A percentile compares a stretch with the other conserved stretches of the same genome.
These are phyloP conservation scores for Diplodia mutila DNA, from an alignment of 2,329 filamentous ascomycete genomes.

Conservation along the genomic window DNA sequence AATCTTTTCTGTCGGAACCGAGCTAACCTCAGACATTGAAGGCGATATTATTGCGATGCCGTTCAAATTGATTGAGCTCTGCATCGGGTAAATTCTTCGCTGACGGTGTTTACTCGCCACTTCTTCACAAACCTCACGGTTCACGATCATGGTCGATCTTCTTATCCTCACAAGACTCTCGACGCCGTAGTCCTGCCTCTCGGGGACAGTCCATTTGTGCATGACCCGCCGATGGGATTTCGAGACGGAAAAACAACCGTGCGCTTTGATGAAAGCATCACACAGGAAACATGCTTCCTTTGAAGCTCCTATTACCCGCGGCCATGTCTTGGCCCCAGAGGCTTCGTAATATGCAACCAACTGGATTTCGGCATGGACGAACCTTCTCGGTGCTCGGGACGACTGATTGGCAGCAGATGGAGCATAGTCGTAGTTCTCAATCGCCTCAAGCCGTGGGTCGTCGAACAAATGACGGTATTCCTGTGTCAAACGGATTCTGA, in stretches of 20 bases:
- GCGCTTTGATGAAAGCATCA: conserved; percentile 1
- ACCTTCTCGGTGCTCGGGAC: not conserved
- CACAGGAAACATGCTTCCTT: conserved; percentile 7
- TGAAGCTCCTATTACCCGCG: not conserved
- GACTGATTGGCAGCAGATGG: not conserved
- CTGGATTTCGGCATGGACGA: conserved; percentile 9
- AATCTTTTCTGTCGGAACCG: not conserved
- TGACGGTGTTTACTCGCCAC: not conserved
- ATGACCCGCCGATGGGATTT: not conserved
- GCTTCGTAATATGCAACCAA: not conserved
- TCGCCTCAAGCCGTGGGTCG: not conserved
- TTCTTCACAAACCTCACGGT: not conserved
- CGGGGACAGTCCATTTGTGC: conserved; percentile 1
- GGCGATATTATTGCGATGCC: not conserved
- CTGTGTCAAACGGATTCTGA: not conserved
- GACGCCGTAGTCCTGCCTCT: not conserved
- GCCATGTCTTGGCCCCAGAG: not conserved
- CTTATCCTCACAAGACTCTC: not conserved
- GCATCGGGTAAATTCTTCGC: not conserved
- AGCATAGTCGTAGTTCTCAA: not conserved
- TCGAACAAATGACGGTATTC: not conserved
- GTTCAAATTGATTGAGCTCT: conserved; percentile 7
- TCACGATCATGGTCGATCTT: not conserved
- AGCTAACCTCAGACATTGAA: not conserved
- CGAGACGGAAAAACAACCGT: not conserved